Base-by-base conservation (phyloP, 305 asterid species). In the Fraxinus nigra region DNA sequence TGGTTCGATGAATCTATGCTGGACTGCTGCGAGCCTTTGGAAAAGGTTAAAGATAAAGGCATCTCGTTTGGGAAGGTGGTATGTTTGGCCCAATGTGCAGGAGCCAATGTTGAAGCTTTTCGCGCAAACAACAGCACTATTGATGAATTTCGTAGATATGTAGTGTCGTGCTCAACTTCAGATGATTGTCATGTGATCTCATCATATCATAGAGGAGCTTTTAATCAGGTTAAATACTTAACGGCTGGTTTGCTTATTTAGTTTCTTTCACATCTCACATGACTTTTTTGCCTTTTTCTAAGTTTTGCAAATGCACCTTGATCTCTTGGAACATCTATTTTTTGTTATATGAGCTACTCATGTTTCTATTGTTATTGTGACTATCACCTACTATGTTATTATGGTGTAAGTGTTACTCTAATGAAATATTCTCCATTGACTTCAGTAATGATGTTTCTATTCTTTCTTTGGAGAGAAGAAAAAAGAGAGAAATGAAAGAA, bases 1-100 rank as follows among this genome's bases (percentile, higher is more conserved):
- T 96, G 98, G 98, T 96, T 96, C 79, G 98, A 96, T 70, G 99
- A 96, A 88, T 91, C 92, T 56, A 96, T 96, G 98, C 80, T 96
- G 90, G 98, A 96, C 86, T 96, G 99, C 80, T 96, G 99, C 79
- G 99, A 96, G 89, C 95, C 99, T 56, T 85, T 96, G 83, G 99
- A 96, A 83, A 92, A 91, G 87, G 93, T 96, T 54, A 94, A 93
- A 89, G 95, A 87, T 59, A 85, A 87, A 82, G 98, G 98, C 69
- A 93, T 96, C 83, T 85, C 99, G n/a, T 96, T 96, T 79, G 98
- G 98, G 83, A 94, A 93, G 84, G 99, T 96, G 72, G 93, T 92
- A 56, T 94, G 99, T 88, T 92, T 96, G 93, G 98, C 98, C 32
- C 95, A 92, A 83, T 96, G 99, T 90, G 97, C 99, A 69, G 99